Percentiles rank a stretch among this genome's conserved stretches.
These are phyloP conservation scores for Botrytis pseudocinerea DNA, from an alignment of 2,329 filamentous ascomycete species.

Conservation along the genomic window DNA sequence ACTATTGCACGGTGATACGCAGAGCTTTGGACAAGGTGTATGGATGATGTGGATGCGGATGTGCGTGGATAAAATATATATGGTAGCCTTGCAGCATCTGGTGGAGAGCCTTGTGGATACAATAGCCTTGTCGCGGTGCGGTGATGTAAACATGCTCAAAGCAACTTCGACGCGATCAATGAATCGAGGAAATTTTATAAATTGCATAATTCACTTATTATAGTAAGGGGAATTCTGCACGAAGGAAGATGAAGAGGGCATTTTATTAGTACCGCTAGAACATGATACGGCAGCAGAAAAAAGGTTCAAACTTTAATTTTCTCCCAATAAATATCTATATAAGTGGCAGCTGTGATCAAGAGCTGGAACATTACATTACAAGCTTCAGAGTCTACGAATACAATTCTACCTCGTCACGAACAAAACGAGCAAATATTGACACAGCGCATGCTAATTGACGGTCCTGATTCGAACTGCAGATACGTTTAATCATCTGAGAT, in stretches of 20 bases:
- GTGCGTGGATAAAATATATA: background rate
- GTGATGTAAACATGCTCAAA: slow-evolving; percentile 3
- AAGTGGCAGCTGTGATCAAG: background rate
- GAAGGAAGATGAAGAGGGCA: background rate
- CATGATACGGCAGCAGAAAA: background rate
- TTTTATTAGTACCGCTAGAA: background rate
- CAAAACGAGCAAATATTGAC: background rate
- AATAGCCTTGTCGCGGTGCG: slow-evolving; percentile 1
- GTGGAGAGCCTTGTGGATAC: slow-evolving; percentile 8
- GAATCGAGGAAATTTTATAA: background rate
- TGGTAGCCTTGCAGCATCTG: slow-evolving; percentile 4
- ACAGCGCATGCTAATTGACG: background rate
- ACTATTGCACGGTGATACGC: background rate
- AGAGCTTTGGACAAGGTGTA: background rate
- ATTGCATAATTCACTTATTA: background rate
- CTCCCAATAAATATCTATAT: too few relatives aligned
- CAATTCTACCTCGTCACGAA: background rate
- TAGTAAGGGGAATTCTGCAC: background rate
- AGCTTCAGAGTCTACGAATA: background rate
- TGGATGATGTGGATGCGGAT: background rate
- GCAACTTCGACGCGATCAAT: background rate
- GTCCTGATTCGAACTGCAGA: background rate
- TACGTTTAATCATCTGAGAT: background rate
- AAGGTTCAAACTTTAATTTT: background rate
- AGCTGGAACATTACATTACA: background rate